Base-by-base conservation (phyloP, 164 flowering plant species). In the Vitis amurensis region DNA sequence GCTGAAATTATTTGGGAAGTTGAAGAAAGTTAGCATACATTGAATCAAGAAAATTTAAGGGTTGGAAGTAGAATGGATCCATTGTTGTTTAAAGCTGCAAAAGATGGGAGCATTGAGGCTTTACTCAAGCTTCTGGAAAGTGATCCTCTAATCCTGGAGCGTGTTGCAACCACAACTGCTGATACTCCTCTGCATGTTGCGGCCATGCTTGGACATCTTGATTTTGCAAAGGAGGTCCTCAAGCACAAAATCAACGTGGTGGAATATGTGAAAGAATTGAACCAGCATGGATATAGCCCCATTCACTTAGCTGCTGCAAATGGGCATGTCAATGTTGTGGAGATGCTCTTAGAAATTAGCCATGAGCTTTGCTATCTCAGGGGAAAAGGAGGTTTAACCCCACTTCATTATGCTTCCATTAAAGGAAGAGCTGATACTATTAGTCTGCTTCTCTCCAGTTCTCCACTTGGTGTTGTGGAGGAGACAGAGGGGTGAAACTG, bases 111-210 rank as follows among this genome's bases (percentile, higher is more conserved):
- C 19, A 55, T 58, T 17, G 19, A 17, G 19, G 16, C 13, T 13
- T 49, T 58, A 16, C 13, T 4, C 9, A 11, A 17, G 8, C 12
- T 68, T 4, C 55, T 68, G 27, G 8, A 47, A 58, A 27, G 44
- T 8, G 48, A 68, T 58, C 63, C 64, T 13, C 59, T 16, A 11
- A 19, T 68, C 17, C 55, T 68, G 2, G 71, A 68, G 15, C 44
- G 8, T 7, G 27, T 50, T 9, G 55, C 16, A 14, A 17, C 49
- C 1, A 3, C 63, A 7, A 7, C 14, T 19, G 63, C 17, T 2
- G 55, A 68, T 4, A 68, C 71, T 58, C 71, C 71, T 3, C 17
- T 68, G 44, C 71, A 68, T 49, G 10, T 58, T 17, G 63, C 71
- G 4, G 51, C 49, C 9, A 11, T 47, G 62, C 12, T 12, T 3